Evolutionary conservation across 257 asterid genomes (phyloP).

Genomic region (Jacaranda copaia): DNA sequence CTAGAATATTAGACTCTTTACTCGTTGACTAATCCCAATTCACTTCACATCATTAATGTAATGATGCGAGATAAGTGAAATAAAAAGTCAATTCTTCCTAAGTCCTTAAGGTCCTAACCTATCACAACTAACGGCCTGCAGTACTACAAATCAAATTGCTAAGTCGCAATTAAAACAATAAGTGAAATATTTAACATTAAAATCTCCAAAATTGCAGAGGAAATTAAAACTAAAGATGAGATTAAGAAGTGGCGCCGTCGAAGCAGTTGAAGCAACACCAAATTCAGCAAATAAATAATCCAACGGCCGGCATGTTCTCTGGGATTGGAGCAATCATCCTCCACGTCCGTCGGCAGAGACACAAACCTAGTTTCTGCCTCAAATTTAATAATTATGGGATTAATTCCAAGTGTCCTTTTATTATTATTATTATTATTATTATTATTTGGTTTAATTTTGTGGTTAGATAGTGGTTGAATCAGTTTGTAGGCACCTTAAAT

Average conservation of each 20-base stretch:
- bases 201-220: too few relatives aligned
- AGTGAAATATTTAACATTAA: too few relatives aligned
- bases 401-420: neutral
- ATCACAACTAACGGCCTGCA: conserved; percentile 48
- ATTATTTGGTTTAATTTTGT: too few relatives aligned
- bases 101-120: conserved; percentile 32
- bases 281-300: conserved; percentile 5
- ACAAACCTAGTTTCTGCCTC: conserved; percentile 29
- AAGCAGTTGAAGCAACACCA: conserved; percentile 32
- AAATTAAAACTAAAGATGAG: neutral
- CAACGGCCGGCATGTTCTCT: conserved; percentile 51
- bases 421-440: neutral
- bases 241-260: conserved; percentile 35
- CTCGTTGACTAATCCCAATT: conserved; percentile 10
- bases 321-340: conserved; percentile 40
- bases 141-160: neutral
- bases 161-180: neutral
- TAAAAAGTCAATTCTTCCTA: conserved; percentile 32
- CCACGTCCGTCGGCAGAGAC: conserved; percentile 39
- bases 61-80: conserved; percentile 38
- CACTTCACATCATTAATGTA: conserved; percentile 28
- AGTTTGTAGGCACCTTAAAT: neutral
- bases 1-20: neutral
- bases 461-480: neutral
- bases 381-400: neutral